These are phyloP conservation scores for Yamadazyma triangularis DNA, from an alignment of 1,139 yeast species.

Conservation along the genomic window DNA sequence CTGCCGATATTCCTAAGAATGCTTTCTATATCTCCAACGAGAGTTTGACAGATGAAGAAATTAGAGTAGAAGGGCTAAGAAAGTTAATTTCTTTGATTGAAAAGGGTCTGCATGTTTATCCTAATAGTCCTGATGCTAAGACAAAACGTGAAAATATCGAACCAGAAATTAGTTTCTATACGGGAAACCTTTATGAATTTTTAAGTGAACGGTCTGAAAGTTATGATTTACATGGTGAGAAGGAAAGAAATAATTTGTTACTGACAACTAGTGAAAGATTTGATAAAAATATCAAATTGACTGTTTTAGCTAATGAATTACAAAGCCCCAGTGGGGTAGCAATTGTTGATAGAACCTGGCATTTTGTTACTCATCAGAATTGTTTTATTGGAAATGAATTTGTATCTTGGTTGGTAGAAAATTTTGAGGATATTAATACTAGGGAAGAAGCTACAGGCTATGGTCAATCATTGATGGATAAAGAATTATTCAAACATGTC, in stretches of 20 bases:
- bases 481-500: constrained; percentile 73
- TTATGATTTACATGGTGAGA: constrained; percentile 32
- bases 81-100: constrained; percentile 66
- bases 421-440: constrained; percentile 72
- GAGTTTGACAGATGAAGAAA: constrained; percentile 71
- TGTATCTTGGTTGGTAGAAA: constrained; percentile 78
- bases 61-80: constrained; percentile 80
- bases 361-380: constrained; percentile 69
- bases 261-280: constrained; percentile 25
- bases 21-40: constrained; percentile 53
- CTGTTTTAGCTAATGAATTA: constrained; percentile 57
- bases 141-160: constrained; percentile 46
- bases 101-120: constrained; percentile 37
- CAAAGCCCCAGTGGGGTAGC: constrained; percentile 63
- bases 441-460: constrained; percentile 78
- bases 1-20: constrained; percentile 64
- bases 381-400: constrained; percentile 85
- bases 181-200: constrained; percentile 76
- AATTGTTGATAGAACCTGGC: constrained; percentile 86
- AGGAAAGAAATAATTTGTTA: constrained; percentile 28
- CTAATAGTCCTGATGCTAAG: constrained; percentile 36
- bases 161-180: constrained; percentile 81
- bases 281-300: constrained; percentile 31
- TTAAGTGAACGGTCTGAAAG: constrained; percentile 35
- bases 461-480: constrained; percentile 73